Conservation (phyloP, 371 early-diverging fungal genomes). For the Syncephalis fuscata region DNA sequence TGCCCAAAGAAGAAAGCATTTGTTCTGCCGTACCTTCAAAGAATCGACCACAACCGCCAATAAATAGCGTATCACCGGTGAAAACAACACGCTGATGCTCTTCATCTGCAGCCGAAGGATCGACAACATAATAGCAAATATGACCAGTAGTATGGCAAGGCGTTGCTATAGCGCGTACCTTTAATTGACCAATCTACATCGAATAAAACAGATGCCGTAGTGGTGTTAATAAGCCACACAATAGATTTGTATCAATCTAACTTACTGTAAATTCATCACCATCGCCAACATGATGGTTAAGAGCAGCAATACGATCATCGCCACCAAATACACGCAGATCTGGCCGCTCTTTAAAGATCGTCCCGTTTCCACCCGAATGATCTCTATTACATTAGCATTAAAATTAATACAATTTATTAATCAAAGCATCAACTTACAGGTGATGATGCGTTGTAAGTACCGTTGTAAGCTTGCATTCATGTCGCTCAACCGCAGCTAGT, state of each 20-base stretch:
- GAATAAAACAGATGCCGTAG: neutral
- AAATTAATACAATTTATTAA: too few relatives aligned
- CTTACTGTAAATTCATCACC: slow-evolving; percentile 62
- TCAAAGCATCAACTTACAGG: slow-evolving; percentile 14
- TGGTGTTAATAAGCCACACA: too few relatives aligned
- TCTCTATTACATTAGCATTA: too few relatives aligned
- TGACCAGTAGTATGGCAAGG: slow-evolving; percentile 84
- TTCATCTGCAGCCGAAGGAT: slow-evolving; percentile 9
- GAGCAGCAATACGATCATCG: slow-evolving; percentile 70
- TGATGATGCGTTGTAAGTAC: slow-evolving; percentile 69
- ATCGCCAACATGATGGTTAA: slow-evolving; percentile 61
- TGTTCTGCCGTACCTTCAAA: slow-evolving; percentile 81
- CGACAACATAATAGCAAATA: slow-evolving; percentile 66
- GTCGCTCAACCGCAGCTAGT: slow-evolving; percentile 13
- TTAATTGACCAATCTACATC: slow-evolving; percentile 7
- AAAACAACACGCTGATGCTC: slow-evolving; percentile 5
- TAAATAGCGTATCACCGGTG: slow-evolving; percentile 11
- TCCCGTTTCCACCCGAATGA: slow-evolving; percentile 62
- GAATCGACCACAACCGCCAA: slow-evolving; percentile 71
- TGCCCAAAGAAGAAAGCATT: slow-evolving; percentile 60
- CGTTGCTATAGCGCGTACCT: slow-evolving; percentile 40
- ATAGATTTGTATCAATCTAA: too few relatives aligned
- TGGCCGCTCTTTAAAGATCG: slow-evolving; percentile 37
- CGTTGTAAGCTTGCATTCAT: slow-evolving; percentile 11
- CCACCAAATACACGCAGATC: slow-evolving; percentile 69